These are phyloP conservation scores for Leccinum sublutescens DNA, from an alignment of 768 basidiomycete genomes.

Conservation along the genomic window DNA sequence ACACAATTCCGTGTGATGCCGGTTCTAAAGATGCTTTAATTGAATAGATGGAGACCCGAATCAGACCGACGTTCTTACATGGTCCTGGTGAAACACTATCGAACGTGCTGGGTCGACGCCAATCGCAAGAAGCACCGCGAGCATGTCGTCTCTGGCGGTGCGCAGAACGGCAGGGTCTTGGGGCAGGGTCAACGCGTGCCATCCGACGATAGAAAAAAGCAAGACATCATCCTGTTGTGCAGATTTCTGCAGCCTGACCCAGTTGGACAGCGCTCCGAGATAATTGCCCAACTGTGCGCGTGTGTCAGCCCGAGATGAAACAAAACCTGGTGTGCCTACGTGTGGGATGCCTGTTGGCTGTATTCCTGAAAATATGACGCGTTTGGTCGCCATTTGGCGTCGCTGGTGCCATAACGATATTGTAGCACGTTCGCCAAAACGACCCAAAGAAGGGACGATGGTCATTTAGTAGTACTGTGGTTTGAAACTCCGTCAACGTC, in stretches of 20 bases:
- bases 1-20: constrained; percentile 78
- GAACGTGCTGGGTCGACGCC: constrained; percentile 78
- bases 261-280: constrained; percentile 85
- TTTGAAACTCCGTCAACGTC: constrained; percentile 32
- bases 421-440: not conserved
- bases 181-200: constrained; percentile 92
- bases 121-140: constrained; percentile 80
- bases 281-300: constrained; percentile 81
- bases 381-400: constrained; percentile 12
- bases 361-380: constrained; percentile 83
- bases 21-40: constrained; percentile 51
- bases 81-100: constrained; percentile 84
- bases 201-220: constrained; percentile 86
- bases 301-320: constrained; percentile 2
- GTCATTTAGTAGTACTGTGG: not conserved
- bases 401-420: constrained; percentile 1
- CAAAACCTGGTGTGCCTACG: constrained; percentile 41
- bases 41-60: not conserved
- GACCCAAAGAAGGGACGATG: not conserved
- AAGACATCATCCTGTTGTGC: constrained; percentile 59
- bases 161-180: constrained; percentile 70
- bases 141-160: constrained; percentile 66
- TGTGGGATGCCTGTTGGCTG: constrained; percentile 93
- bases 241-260: constrained; percentile 76
- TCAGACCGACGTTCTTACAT: constrained; percentile 46